These are phyloP conservation scores for Sporothrix humicola DNA, from an alignment of 2,329 filamentous ascomycete species.

Conservation along the genomic window DNA sequence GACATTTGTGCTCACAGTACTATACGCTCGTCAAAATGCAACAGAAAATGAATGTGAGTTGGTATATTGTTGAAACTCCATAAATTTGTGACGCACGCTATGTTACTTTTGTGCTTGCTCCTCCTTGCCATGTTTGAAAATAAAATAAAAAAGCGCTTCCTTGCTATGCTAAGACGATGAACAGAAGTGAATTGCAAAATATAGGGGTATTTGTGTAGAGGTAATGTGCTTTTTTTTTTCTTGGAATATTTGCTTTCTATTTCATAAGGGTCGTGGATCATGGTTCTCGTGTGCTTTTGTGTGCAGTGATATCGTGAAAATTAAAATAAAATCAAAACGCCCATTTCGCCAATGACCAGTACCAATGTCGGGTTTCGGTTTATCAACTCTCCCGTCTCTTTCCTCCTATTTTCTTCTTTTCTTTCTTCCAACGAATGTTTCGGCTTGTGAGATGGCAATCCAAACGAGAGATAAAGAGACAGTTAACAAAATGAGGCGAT, in stretches of 20 bases:
- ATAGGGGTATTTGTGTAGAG: not conserved
- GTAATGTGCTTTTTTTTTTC: not conserved
- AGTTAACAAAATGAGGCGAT: not conserved
- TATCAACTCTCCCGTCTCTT: not conserved
- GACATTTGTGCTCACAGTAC: not conserved
- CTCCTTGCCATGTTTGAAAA: not conserved
- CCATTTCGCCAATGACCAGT: not conserved
- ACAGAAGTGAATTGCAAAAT: not conserved
- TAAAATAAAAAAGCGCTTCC: not conserved
- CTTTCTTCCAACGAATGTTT: not conserved
- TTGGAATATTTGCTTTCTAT: not conserved
- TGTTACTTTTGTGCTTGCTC: not conserved
- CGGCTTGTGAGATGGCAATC: not conserved
- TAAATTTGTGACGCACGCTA: not conserved
- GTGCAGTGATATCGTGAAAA: constrained; percentile 7
- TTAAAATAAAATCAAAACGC: not conserved
- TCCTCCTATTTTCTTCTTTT: not conserved
- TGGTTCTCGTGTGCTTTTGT: constrained; percentile 20
- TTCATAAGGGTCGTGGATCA: constrained; percentile 10
- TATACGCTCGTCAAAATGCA: not conserved
- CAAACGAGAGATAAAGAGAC: not conserved
- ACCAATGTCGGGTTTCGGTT: not conserved
- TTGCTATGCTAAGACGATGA: not conserved
- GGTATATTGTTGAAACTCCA: not conserved
- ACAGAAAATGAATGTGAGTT: not conserved